Evolutionary conservation across 2,329 filamentous ascomycete genomes (phyloP).

Genomic region (Pseudogymnoascus sp.): DNA sequence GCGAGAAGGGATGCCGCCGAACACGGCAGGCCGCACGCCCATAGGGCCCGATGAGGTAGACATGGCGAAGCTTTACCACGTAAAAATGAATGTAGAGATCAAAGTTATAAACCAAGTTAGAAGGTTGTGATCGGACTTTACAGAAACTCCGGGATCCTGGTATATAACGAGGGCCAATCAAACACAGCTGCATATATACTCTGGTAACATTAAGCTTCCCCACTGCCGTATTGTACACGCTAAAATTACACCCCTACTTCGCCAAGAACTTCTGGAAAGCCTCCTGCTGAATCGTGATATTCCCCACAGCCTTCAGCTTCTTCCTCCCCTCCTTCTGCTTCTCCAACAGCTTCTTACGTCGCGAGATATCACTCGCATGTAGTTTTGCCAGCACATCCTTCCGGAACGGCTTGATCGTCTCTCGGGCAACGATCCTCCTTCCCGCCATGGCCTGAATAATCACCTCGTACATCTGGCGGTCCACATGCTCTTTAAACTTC

Average conservation of each 20-base stretch:
- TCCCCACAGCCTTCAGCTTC: slow-evolving; percentile 74
- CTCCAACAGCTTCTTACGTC: slow-evolving; percentile 81
- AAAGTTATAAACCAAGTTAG: background rate
- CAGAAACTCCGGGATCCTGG: background rate
- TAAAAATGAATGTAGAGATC: background rate
- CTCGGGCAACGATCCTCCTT: slow-evolving; percentile 74
- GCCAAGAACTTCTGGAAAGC: slow-evolving; percentile 91
- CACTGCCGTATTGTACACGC: background rate
- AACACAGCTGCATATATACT: background rate
- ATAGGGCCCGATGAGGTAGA: background rate
- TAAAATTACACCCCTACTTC: slow-evolving; percentile 44
- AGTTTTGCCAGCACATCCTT: slow-evolving; percentile 93
- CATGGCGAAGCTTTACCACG: background rate
- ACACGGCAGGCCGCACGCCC: background rate
- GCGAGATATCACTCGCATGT: slow-evolving; percentile 79
- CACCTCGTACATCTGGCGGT: slow-evolving; percentile 94
- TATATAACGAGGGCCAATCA: background rate
- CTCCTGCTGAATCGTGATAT: slow-evolving; percentile 92
- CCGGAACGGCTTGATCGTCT: slow-evolving; percentile 92
- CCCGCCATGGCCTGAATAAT: slow-evolving; percentile 88
- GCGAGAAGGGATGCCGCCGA: background rate
- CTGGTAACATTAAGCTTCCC: background rate
- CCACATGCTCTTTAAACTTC: slow-evolving; percentile 95
- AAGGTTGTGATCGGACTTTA: background rate
- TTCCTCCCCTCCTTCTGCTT: slow-evolving; percentile 96